Evolutionary conservation across 345 rosid genomes (phyloP), one percentile per base, ranked within the genome.

Genomic region (Camelina sativa): DNA sequence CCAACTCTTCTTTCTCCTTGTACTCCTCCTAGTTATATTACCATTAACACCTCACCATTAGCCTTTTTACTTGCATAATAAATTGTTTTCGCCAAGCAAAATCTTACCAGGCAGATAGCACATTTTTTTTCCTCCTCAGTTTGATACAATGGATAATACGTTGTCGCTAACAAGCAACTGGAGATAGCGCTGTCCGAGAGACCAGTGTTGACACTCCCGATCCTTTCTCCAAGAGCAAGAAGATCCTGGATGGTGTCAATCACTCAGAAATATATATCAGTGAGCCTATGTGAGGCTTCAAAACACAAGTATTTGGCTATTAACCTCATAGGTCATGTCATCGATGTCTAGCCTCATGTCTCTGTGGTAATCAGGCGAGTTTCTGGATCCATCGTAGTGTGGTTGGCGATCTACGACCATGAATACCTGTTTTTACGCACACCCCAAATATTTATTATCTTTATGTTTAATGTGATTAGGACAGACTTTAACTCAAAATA

Each of bases 331-430:
- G 62, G 81, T 82, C 96, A 93, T 89, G 85, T 81, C 74, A 81
- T 93, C 98, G 56, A 86, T 67, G 82, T 93, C 94, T 11, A 93
- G 85, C 76, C 96, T 93, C 96, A 93, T 80, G 68, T 91, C 98
- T 75, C 89, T 75, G 72, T 93, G 89, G 74, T 88, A 90, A 84
- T 93, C 97, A 53, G 79, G 23, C 66, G 78, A 62, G 65, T 73
- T 76, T 83, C 92, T 82, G 44, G 93, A 82, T 34, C 85, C 89
- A 72, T 87, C 77, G 76, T 86, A 79, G 15, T 80, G 75, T 15
- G 63, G 59, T n/a, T 93, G 32, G 74, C 82, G 88, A 58, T 91
- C 91, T 60, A 71, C 81, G 63, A 69, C 69, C 85, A 84, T 65
- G 50, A 80, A 83, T 67, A 85, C 91, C 98, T 93, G 87, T 52